A percentile compares a stretch with the other conserved stretches of the same genome.
phyloP scores from a whole-genome alignment of 2,329 filamentous ascomycete species.

The Zelopaecilomyces penicillatus region DNA sequence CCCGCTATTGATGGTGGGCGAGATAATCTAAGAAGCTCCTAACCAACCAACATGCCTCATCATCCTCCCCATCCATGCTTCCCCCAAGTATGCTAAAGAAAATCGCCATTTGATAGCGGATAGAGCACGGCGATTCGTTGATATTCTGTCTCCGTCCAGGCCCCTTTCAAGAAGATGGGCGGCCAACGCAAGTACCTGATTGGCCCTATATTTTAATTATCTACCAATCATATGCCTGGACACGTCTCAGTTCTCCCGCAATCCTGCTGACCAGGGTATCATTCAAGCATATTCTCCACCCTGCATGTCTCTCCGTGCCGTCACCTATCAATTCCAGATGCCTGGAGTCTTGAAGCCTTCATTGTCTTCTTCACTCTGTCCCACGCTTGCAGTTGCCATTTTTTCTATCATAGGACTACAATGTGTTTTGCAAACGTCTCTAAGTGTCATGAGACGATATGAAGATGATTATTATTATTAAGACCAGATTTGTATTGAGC shows the following conservation, averaged over 20 bases:
- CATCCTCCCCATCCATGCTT: too few relatives aligned
- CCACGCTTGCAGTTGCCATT: background rate
- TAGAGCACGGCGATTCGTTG: slow-evolving; percentile 2
- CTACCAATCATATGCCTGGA: slow-evolving; percentile 7
- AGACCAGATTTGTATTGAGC: too few relatives aligned
- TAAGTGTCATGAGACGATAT: too few relatives aligned
- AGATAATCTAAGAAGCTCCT: too few relatives aligned
- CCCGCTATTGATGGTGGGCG: background rate
- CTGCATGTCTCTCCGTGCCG: slow-evolving; percentile 8
- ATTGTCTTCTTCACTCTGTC: too few relatives aligned
- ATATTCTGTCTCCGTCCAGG: background rate
- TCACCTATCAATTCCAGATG: background rate
- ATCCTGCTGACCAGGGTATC: slow-evolving; percentile 4
- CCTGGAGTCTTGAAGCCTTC: too few relatives aligned
- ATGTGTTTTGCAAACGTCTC: too few relatives aligned
- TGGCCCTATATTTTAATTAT: slow-evolving; percentile 5
- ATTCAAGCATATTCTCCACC: slow-evolving; percentile 4
- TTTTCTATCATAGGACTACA: too few relatives aligned
- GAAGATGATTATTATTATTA: too few relatives aligned
- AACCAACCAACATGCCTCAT: too few relatives aligned
- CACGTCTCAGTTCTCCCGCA: slow-evolving; percentile 2
- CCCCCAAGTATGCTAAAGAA: background rate
- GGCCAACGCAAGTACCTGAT: slow-evolving; percentile 2
- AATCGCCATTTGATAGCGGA: background rate
- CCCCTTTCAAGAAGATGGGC: background rate